Evolutionary conservation across 2,329 filamentous ascomycete genomes (phyloP).

Genomic region (Xylariaceae sp.): DNA sequence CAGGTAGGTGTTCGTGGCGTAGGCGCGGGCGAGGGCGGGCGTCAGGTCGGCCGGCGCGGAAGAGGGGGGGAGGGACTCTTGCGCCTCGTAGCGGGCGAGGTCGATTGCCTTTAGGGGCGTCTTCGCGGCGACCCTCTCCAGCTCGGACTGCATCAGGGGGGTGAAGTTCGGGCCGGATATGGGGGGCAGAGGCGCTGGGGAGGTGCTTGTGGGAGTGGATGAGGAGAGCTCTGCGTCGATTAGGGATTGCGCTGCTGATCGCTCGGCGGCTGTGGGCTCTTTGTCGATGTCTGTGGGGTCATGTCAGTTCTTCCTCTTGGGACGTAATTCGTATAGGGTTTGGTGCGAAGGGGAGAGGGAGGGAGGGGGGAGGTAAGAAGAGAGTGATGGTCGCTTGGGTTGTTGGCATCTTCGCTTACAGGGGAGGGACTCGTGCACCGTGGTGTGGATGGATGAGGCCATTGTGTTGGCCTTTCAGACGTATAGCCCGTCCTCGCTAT

Average conservation of each 20-base stretch:
- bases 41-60: slow-evolving; percentile 48
- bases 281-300: slow-evolving; percentile 75
- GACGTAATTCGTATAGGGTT: slow-evolving; percentile 1
- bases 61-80: slow-evolving; percentile 58
- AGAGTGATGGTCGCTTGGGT: slow-evolving; percentile 4
- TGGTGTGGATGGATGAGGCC: slow-evolving; percentile 69
- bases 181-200: slow-evolving; percentile 59
- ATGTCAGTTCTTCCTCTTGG: slow-evolving; percentile 19
- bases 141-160: slow-evolving; percentile 69
- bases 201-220: slow-evolving; percentile 57
- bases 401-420: slow-evolving; percentile 63
- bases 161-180: slow-evolving; percentile 63
- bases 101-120: slow-evolving; percentile 71
- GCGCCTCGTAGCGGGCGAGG: slow-evolving; percentile 80
- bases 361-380: neutral
- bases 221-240: slow-evolving; percentile 69
- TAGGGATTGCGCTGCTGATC: slow-evolving; percentile 70
- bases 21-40: slow-evolving; percentile 58
- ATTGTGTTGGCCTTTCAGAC: slow-evolving; percentile 29
- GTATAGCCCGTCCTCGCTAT: neutral
- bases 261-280: slow-evolving; percentile 67
- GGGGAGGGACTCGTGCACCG: slow-evolving; percentile 79
- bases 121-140: slow-evolving; percentile 65
- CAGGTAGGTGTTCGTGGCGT: slow-evolving; percentile 59
- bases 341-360: neutral